A percentile compares a stretch with the other conserved stretches of the same genome.
Conservation (phyloP, 805 yeast genomes). For the Saturnispora mendoncae region DNA sequence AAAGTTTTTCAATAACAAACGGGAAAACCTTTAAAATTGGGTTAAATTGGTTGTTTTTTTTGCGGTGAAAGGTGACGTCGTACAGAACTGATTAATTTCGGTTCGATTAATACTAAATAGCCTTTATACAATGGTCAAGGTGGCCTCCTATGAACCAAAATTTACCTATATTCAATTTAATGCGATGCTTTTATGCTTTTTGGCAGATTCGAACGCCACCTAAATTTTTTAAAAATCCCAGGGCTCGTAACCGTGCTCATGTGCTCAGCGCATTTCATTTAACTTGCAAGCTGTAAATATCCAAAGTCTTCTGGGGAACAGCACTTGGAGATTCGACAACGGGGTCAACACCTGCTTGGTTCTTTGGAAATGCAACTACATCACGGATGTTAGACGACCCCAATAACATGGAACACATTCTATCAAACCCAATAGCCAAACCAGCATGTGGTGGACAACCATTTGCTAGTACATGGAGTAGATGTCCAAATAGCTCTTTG, state of each 20-base stretch:
- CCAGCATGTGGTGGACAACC: constrained; percentile 99
- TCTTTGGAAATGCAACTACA: constrained; percentile 94
- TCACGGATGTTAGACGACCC: constrained; percentile 75
- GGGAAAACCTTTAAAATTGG: not conserved
- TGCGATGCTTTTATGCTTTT: not conserved
- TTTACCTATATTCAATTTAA: not conserved
- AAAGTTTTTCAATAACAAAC: not conserved
- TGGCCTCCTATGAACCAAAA: not conserved
- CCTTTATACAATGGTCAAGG: not conserved
- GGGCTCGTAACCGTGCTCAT: constrained; percentile 10
- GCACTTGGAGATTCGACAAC: constrained; percentile 79
- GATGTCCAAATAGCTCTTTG: constrained; percentile 70
- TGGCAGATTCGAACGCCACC: constrained; percentile 9
- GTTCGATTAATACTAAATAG: not conserved
- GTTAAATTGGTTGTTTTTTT: not conserved
- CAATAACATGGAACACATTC: constrained; percentile 85
- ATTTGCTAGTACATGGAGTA: constrained; percentile 67
- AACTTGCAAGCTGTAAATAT: constrained; percentile 40
- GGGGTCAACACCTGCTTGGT: constrained; percentile 77
- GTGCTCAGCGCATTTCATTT: constrained; percentile 5
- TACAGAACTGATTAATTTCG: not conserved
- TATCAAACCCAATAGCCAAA: constrained; percentile 87
- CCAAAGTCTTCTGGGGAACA: constrained; percentile 43
- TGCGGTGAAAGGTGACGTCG: not conserved
- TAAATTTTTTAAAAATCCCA: not conserved